A percentile compares a stretch with the other conserved stretches of the same genome.
phyloP scores from a whole-genome alignment of 2,329 filamentous ascomycete species.

The Aureobasidium sp. region DNA sequence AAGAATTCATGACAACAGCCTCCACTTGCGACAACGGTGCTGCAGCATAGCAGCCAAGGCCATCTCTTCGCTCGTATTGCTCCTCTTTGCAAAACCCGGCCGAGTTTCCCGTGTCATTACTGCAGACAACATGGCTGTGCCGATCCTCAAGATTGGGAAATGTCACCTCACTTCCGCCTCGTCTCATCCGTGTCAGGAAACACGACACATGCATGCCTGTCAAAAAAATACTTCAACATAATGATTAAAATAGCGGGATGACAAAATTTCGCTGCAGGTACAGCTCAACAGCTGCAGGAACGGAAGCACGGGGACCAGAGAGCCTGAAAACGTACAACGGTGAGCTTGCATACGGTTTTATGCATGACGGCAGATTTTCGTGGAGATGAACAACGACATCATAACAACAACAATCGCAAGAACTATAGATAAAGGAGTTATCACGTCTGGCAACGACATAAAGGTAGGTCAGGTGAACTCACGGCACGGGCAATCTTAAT shows the following conservation, averaged over 20 bases:
- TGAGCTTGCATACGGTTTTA: slow-evolving; percentile 6
- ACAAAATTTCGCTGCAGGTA: slow-evolving; percentile 2
- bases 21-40: slow-evolving; percentile 1
- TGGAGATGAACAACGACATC: background rate
- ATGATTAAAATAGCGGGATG: background rate
- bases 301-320: background rate
- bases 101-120: background rate
- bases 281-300: background rate
- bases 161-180: background rate
- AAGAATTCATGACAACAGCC: background rate
- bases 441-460: background rate
- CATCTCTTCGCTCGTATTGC: background rate
- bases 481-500: background rate
- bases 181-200: background rate
- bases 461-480: background rate
- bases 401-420: background rate
- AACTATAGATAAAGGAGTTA: background rate
- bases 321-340: background rate
- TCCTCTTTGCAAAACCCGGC: slow-evolving; percentile 3
- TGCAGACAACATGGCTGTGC: background rate
- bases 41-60: background rate
- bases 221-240: background rate
- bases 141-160: background rate
- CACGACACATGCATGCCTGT: background rate
- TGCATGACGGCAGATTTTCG: slow-evolving; percentile 6